Evolutionary conservation across 129 eudicot species (phyloP).

Genomic region (Cynara cardunculus): DNA sequence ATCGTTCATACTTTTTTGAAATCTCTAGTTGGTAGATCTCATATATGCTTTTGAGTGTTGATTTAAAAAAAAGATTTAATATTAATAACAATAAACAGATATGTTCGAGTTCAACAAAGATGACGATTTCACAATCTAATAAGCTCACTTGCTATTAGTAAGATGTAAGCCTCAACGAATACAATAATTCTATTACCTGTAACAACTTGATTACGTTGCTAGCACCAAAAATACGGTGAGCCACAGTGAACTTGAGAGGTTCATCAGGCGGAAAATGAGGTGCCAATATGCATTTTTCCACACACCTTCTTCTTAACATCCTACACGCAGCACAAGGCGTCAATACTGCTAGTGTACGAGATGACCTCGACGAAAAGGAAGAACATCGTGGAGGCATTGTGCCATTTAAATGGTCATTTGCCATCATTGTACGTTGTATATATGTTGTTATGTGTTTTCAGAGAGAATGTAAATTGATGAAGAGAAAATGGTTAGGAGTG

Average conservation of each 20-base stretch:
- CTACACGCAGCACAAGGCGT: constrained; percentile 75
- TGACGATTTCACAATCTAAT: background rate
- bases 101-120: too few species aligned
- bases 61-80: too few species aligned
- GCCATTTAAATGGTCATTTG: background rate
- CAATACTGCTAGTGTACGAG: constrained; percentile 11
- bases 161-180: background rate
- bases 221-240: constrained; percentile 75
- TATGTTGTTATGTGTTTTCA: background rate
- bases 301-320: constrained; percentile 61
- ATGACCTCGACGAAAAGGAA: constrained; percentile 10
- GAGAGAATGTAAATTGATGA: background rate
- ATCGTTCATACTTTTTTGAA: background rate
- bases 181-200: constrained; percentile 48
- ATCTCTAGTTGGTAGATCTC: background rate
- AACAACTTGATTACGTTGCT: constrained; percentile 71
- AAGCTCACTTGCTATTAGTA: background rate
- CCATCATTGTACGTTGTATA: background rate
- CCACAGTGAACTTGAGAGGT: constrained; percentile 63
- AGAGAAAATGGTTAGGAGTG: background rate
- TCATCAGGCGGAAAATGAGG: constrained; percentile 75
- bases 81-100: too few species aligned
- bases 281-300: constrained; percentile 61
- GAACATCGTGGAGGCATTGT: constrained; percentile 9
- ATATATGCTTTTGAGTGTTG: background rate